Evolutionary conservation across 805 yeast species (phyloP), one percentile per base, ranked within the genome.

Genomic region (Sugiyamaella qingdaonensis): DNA sequence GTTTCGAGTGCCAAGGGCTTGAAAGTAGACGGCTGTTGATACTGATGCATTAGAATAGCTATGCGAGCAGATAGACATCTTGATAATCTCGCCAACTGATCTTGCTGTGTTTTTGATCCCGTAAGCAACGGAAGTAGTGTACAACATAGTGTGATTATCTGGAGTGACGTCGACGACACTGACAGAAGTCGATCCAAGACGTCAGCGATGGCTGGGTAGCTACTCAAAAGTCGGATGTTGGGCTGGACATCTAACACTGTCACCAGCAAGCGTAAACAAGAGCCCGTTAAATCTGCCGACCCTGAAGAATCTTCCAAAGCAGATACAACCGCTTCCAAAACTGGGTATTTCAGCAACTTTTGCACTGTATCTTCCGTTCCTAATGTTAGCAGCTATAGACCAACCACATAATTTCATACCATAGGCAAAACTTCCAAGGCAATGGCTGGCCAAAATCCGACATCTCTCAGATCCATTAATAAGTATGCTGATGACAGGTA

Each of bases 381-480:
- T 39, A 47, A 19, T 14, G 21, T 13, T 32, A 18, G 50, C 7
- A 14, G 11, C 14, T 11, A 18, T 13, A 11, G 5, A 44, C n/a
- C 19, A 21, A 29, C 14, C 19, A 10, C 4, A 19, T 43, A 37
- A 36, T 21, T 49, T 29, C 61, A 9, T 57, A 58, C 69, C 68
- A 32, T 63, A 48, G 2, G 70, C 68, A 42, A 66, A 63, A 37
- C 69, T 66, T 13, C 68, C 68, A 16, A 67, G 48, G 10, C 43
- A 39, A 19, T 39, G 43, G 13, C 43, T n/a, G 5, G 43, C 43
- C 24, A 39, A 16, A 16, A 39, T 13, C 43, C 24, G 52, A 35
- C 54, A 54, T 7, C 48, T 54, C 11, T 49, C 51, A 35, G 55
- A 39, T 9, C 64, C 56, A 16, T 47, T 48, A 45, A 35, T 53